These are phyloP conservation scores for Bipolaris sorokiniana DNA, from an alignment of 2,329 filamentous ascomycete genomes.

Conservation along the genomic window DNA sequence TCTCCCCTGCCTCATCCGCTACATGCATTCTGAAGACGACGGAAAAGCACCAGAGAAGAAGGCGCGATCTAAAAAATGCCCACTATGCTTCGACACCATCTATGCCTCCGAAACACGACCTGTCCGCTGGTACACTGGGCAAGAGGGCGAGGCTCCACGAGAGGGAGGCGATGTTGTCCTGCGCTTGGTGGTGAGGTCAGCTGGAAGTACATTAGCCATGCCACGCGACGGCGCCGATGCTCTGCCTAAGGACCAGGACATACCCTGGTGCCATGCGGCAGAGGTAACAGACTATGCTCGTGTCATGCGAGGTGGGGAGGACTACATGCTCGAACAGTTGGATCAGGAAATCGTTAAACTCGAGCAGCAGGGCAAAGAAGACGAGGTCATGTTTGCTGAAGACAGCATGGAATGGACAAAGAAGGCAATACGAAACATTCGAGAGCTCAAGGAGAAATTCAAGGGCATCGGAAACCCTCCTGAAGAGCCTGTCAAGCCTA, in stretches of 20 bases:
- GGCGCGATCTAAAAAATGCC: slow-evolving; percentile 89
- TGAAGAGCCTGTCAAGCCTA: slow-evolving; percentile 57
- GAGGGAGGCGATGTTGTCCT: slow-evolving; percentile 90
- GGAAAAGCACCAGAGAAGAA: slow-evolving; percentile 67
- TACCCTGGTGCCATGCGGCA: slow-evolving; percentile 94
- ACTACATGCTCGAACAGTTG: slow-evolving; percentile 84
- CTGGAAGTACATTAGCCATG: slow-evolving; percentile 83
- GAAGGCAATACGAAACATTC: slow-evolving; percentile 78
- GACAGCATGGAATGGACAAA: slow-evolving; percentile 86
- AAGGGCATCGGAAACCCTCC: slow-evolving; percentile 71
- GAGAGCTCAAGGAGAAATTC: slow-evolving; percentile 76
- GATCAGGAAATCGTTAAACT: slow-evolving; percentile 79
- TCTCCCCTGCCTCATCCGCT: slow-evolving; percentile 88
- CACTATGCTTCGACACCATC: slow-evolving; percentile 93
- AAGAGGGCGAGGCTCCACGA: slow-evolving; percentile 79
- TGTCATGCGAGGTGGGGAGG: slow-evolving; percentile 90
- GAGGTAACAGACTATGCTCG: slow-evolving; percentile 94
- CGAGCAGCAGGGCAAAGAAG: slow-evolving; percentile 78
- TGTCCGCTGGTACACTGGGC: slow-evolving; percentile 87
- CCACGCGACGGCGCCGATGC: slow-evolving; percentile 81
- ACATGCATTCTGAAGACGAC: slow-evolving; percentile 86
- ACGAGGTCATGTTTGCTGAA: slow-evolving; percentile 89
- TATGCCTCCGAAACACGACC: slow-evolving; percentile 89
- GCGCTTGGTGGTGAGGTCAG: slow-evolving; percentile 79
- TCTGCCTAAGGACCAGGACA: slow-evolving; percentile 71